These are phyloP conservation scores for Fusarium albidum DNA, from an alignment of 2,329 filamentous ascomycete genomes.

Conservation along the genomic window DNA sequence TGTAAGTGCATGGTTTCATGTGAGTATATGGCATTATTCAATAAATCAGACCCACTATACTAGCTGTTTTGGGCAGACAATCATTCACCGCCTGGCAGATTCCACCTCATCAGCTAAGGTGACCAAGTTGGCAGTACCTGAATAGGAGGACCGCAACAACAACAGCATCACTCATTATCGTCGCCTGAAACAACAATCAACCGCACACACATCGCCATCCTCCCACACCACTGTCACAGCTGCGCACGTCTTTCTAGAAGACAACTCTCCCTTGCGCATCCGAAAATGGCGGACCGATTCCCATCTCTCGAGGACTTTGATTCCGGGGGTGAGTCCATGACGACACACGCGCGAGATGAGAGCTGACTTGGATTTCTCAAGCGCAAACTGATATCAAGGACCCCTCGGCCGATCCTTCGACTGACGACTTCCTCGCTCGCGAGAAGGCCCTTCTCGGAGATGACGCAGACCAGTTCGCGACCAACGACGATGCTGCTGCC, in stretches of 20 bases:
- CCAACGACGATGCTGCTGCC: slow-evolving; percentile 73
- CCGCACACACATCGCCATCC: slow-evolving; percentile 7
- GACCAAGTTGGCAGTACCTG: slow-evolving; percentile 37
- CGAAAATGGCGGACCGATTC: slow-evolving; percentile 78
- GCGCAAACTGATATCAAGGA: slow-evolving; percentile 73
- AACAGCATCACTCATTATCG: slow-evolving; percentile 31
- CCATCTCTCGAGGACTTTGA: slow-evolving; percentile 83
- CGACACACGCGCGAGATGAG: slow-evolving; percentile 14
- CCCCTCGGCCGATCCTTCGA: slow-evolving; percentile 65
- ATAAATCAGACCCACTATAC: slow-evolving; percentile 22
- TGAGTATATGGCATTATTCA: slow-evolving; percentile 30
- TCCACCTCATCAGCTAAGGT: slow-evolving; percentile 40
- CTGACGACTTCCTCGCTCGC: slow-evolving; percentile 87
- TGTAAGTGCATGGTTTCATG: slow-evolving; percentile 35
- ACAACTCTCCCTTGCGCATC: slow-evolving; percentile 1
- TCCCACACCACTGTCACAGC: neutral
- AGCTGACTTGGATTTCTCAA: slow-evolving; percentile 46
- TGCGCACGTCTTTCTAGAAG: slow-evolving; percentile 1
- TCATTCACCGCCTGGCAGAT: slow-evolving; percentile 49
- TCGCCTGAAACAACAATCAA: slow-evolving; percentile 14
- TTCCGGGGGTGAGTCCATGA: slow-evolving; percentile 61
- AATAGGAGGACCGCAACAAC: slow-evolving; percentile 40
- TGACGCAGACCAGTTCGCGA: slow-evolving; percentile 89
- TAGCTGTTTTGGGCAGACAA: slow-evolving; percentile 9
- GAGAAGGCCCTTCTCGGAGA: slow-evolving; percentile 92